These are phyloP conservation scores for Erysimum cheiranthoides DNA, from an alignment of 345 rosid species.

Conservation along the genomic window DNA sequence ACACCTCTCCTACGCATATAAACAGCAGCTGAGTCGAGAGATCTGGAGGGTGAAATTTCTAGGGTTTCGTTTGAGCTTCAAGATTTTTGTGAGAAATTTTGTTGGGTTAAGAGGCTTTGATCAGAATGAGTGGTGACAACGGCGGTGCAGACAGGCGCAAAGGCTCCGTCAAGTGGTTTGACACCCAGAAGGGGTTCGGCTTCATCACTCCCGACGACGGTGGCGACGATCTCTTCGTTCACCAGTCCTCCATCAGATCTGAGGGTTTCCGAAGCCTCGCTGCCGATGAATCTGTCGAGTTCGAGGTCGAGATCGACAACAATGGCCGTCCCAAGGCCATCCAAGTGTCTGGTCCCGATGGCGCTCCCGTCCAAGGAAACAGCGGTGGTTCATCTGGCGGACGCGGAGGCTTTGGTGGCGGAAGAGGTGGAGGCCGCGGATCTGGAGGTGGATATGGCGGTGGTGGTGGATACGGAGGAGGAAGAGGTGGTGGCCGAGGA, in stretches of 20 bases:
- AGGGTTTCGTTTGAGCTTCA: slow-evolving; percentile 27
- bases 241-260: slow-evolving; percentile 78
- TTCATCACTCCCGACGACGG: slow-evolving; percentile 93
- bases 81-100: not conserved
- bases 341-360: slow-evolving; percentile 75
- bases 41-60: not conserved
- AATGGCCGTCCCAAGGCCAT: slow-evolving; percentile 75
- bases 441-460: slow-evolving; percentile 33
- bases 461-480: slow-evolving; percentile 24
- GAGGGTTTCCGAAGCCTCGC: slow-evolving; percentile 81
- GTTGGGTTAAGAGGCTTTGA: not conserved
- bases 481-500: slow-evolving; percentile 43
- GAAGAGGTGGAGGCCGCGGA: slow-evolving; percentile 45
- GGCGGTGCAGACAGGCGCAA: slow-evolving; percentile 37
- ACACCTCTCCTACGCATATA: slow-evolving; percentile 28
- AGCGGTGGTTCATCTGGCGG: slow-evolving; percentile 41
- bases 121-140: slow-evolving; percentile 44
- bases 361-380: slow-evolving; percentile 42
- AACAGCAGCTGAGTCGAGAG: slow-evolving; percentile 13
- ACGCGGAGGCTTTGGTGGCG: slow-evolving; percentile 44
- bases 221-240: slow-evolving; percentile 86
- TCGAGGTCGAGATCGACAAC: slow-evolving; percentile 49
- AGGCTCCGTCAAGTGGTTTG: slow-evolving; percentile 82
- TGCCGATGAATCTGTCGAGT: slow-evolving; percentile 72
- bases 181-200: slow-evolving; percentile 80